Evolutionary conservation across 495 filamentous ascomycete species (phyloP).

Genomic region (Podospora pseudopauciseta): DNA sequence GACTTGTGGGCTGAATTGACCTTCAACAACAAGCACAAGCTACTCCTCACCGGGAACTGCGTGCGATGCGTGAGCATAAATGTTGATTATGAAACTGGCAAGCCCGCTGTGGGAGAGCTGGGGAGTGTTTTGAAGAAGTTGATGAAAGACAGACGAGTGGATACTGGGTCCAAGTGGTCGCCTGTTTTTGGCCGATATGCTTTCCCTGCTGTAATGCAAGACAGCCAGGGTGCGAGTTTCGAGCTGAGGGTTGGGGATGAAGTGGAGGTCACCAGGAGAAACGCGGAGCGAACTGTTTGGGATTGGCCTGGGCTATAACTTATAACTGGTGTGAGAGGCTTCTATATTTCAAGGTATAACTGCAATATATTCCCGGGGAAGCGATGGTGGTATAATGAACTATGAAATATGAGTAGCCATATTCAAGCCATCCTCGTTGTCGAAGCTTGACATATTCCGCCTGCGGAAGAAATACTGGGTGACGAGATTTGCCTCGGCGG

Average conservation of each 20-base stretch:
- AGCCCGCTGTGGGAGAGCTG: conserved; percentile 57
- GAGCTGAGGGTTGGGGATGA: conserved; percentile 66
- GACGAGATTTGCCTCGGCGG: too few species aligned
- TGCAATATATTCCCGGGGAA: neutral
- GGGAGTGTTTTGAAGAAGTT: conserved; percentile 71
- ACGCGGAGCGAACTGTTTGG: conserved; percentile 56
- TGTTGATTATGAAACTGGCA: conserved; percentile 75
- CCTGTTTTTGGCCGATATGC: conserved; percentile 84
- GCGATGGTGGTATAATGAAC: too few species aligned
- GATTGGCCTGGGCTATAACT: conserved; percentile 33
- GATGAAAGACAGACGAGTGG: conserved; percentile 74
- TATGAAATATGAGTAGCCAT: too few species aligned
- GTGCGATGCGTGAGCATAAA: conserved; percentile 75
- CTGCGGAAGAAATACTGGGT: too few species aligned
- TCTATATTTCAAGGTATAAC: too few species aligned
- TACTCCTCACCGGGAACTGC: conserved; percentile 74
- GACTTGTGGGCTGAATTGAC: conserved; percentile 76
- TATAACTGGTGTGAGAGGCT: too few species aligned
- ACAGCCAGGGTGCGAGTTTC: conserved; percentile 34
- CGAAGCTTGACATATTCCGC: too few species aligned
- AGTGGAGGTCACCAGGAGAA: conserved; percentile 57
- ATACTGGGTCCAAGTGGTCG: conserved; percentile 66
- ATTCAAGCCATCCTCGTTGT: too few species aligned
- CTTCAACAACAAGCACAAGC: conserved; percentile 42
- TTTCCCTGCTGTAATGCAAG: conserved; percentile 46